Conservation (phyloP, 345 rosid genomes). For the Citrus reticulata region DNA sequence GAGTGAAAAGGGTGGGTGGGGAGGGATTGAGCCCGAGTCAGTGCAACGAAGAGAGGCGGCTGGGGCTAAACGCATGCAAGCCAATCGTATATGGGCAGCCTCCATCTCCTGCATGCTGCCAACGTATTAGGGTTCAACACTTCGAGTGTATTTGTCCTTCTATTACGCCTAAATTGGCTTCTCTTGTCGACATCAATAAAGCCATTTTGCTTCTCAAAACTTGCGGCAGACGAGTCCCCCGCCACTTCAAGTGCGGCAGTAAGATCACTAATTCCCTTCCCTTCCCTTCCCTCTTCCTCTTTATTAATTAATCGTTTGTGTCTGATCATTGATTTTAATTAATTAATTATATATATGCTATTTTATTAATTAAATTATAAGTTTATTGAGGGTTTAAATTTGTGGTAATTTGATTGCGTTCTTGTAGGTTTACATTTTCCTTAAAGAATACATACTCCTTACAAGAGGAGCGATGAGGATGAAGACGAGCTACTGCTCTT, state of each 20-base stretch:
- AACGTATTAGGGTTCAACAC: constrained; percentile 3
- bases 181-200: neutral
- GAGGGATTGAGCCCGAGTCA: constrained; percentile 7
- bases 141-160: constrained; percentile 3
- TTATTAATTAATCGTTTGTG: too few species aligned
- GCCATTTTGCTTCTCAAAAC: neutral
- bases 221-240: constrained; percentile 9
- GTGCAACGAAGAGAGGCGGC: constrained; percentile 18
- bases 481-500: neutral
- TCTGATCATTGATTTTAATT: too few species aligned
- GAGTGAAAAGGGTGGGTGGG: neutral
- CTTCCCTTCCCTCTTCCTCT: too few species aligned
- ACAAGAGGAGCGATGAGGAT: neutral
- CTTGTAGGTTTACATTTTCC: neutral
- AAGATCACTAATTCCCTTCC: neutral
- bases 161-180: neutral
- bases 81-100: constrained; percentile 8
- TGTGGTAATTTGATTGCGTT: neutral
- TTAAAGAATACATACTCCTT: neutral
- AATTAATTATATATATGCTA: too few species aligned
- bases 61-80: constrained; percentile 1
- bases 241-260: constrained; percentile 14
- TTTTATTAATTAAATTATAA: neutral
- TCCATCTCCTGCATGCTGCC: constrained; percentile 10
- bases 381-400: neutral